Evolutionary conservation across 345 rosid genomes (phyloP).

Genomic region (Citrus reticulata): DNA sequence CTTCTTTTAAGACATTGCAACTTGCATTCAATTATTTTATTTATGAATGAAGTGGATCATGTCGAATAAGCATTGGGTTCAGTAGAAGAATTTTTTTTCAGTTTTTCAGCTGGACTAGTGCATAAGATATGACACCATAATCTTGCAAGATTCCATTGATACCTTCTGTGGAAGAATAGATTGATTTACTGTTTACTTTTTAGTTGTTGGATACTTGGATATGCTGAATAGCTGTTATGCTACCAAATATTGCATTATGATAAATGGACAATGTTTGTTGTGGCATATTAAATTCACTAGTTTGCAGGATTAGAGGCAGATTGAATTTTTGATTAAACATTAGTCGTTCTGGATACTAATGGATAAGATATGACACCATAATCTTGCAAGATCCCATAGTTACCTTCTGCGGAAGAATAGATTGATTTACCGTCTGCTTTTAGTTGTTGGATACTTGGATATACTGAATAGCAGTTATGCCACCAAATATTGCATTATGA

Average conservation of each 20-base stretch:
- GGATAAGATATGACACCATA: not conserved
- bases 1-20: not conserved
- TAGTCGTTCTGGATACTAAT: not conserved
- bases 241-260: not conserved
- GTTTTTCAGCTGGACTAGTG: not conserved
- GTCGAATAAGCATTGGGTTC: not conserved
- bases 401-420: not conserved
- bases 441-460: not conserved
- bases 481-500: not conserved
- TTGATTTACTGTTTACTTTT: not conserved
- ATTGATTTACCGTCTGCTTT: not conserved
- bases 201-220: not conserved
- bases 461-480: not conserved
- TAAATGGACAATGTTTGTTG: not conserved
- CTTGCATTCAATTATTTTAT: not conserved
- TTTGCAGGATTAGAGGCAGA: no score
- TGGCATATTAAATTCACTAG: not conserved
- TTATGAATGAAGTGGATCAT: not conserved
- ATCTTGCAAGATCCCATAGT: not conserved
- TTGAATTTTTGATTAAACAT: not conserved
- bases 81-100: not conserved
- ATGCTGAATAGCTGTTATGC: not conserved
- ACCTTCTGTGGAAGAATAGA: not conserved
- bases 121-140: not conserved
- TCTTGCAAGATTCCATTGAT: not conserved